These are phyloP conservation scores for Gamarada debralockiae DNA, from an alignment of 495 filamentous ascomycete species.

Conservation along the genomic window DNA sequence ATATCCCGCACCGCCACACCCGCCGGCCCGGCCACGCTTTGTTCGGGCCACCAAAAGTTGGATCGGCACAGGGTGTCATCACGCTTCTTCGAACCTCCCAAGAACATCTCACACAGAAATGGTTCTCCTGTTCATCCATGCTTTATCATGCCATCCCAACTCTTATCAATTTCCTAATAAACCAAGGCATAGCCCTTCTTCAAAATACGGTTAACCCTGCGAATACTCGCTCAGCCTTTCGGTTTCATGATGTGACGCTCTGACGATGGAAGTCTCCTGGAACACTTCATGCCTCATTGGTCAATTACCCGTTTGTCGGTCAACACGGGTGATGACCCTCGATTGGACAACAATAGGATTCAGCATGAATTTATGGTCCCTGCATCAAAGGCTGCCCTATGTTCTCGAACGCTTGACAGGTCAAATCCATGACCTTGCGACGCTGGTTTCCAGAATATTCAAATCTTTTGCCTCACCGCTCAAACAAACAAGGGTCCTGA, in stretches of 20 bases:
- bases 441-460: slow-evolving; percentile 10
- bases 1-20: too few relatives aligned
- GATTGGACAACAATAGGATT: slow-evolving; percentile 1
- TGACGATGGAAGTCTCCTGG: background rate
- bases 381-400: background rate
- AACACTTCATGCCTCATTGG: slow-evolving; percentile 6
- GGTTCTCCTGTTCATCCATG: too few relatives aligned
- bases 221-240: background rate
- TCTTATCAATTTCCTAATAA: too few relatives aligned
- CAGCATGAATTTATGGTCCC: background rate
- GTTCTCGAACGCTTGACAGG: slow-evolving; percentile 17
- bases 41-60: too few relatives aligned
- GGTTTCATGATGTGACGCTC: slow-evolving; percentile 4
- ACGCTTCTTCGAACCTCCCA: too few relatives aligned
- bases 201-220: background rate
- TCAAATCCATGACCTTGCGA: background rate
- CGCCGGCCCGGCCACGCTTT: too few relatives aligned
- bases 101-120: too few relatives aligned
- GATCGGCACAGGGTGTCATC: too few relatives aligned
- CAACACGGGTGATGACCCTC: background rate
- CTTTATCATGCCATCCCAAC: too few relatives aligned
- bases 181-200: too few relatives aligned
- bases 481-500: slow-evolving; percentile 24
- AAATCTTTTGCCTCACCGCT: slow-evolving; percentile 22
- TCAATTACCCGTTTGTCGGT: slow-evolving; percentile 19